A percentile compares a stretch with the other conserved stretches of the same genome.
Conservation (phyloP, 2,329 filamentous ascomycete species). For the Clonostachys rhizophaga region DNA sequence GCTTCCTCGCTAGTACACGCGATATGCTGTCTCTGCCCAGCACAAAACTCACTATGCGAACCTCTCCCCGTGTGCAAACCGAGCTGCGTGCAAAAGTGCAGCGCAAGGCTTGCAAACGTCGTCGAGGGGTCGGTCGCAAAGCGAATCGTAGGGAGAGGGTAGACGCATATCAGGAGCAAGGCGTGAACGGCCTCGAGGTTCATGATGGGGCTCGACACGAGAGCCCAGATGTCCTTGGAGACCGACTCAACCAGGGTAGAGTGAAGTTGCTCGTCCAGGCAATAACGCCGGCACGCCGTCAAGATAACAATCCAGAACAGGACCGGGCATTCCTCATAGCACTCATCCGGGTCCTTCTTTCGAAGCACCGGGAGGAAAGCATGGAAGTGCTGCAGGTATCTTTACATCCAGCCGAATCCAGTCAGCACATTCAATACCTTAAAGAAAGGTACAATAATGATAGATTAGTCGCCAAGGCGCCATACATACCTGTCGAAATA, state of each 20-base stretch:
- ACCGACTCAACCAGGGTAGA: constrained; percentile 41
- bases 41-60: constrained; percentile 40
- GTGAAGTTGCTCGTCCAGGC: constrained; percentile 28
- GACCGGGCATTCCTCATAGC: constrained; percentile 39
- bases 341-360: constrained; percentile 42
- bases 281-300: constrained; percentile 43
- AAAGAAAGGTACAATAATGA: not conserved
- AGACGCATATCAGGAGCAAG: constrained; percentile 43
- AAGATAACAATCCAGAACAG: constrained; percentile 53
- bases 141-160: constrained; percentile 45
- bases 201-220: constrained; percentile 34
- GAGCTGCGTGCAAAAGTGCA: constrained; percentile 41
- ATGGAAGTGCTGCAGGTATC: constrained; percentile 48
- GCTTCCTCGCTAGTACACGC: constrained; percentile 46
- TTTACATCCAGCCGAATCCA: constrained; percentile 9
- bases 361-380: constrained; percentile 47
- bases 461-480: not conserved
- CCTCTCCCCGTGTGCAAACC: constrained; percentile 49
- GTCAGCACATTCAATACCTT: no score
- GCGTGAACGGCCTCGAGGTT: constrained; percentile 45
- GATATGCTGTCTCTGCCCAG: constrained; percentile 34
- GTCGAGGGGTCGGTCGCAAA: constrained; percentile 46
- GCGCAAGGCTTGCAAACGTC: constrained; percentile 38
- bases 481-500: constrained; percentile 44
- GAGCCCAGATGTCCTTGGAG: constrained; percentile 36